Percentiles rank a stretch among this genome's conserved stretches.
Evolutionary conservation across 1,284 basidiomycete species (phyloP).

Genomic region (Ceratobasidium sp.): DNA sequence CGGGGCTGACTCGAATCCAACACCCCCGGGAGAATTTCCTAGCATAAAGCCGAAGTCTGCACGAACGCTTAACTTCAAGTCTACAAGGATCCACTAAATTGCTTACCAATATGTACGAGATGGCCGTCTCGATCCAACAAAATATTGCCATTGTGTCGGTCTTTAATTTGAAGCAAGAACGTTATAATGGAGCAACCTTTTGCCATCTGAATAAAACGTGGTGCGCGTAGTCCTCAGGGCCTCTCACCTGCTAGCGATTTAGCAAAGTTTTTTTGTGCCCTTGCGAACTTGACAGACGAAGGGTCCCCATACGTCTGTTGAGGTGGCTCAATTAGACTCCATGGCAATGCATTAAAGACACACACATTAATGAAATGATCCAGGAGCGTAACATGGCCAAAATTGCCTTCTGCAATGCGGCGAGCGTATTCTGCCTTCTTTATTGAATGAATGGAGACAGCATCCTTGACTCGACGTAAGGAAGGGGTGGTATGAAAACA

Average conservation of each 20-base stretch:
- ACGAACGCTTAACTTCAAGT: conserved; percentile 29
- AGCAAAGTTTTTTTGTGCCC: conserved; percentile 89
- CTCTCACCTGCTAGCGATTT: conserved; percentile 83
- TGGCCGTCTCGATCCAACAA: conserved; percentile 94
- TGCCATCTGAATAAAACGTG: background rate
- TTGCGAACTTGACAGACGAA: conserved; percentile 79
- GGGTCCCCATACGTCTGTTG: conserved; percentile 86
- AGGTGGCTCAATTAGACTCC: background rate
- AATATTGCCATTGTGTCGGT: conserved; percentile 98
- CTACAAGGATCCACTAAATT: conserved; percentile 34
- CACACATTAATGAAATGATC: conserved; percentile 87
- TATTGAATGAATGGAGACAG: conserved; percentile 97
- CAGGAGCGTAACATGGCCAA: conserved; percentile 83
- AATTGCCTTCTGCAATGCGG: conserved; percentile 74
- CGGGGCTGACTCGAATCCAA: conserved; percentile 97
- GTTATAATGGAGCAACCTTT: conserved; percentile 91
- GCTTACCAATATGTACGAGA: conserved; percentile 61
- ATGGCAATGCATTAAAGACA: conserved; percentile 40
- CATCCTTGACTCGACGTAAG: conserved; percentile 77
- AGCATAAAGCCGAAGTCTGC: conserved; percentile 97
- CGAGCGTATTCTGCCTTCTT: conserved; percentile 98
- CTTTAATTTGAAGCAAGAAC: conserved; percentile 95
- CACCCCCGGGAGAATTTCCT: conserved; percentile 93
- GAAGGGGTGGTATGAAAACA: conserved; percentile 59
- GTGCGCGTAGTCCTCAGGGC: background rate